phyloP scores from a whole-genome alignment of 2,329 filamentous ascomycete genomes.

The Talaromyces albobiverticillius region DNA sequence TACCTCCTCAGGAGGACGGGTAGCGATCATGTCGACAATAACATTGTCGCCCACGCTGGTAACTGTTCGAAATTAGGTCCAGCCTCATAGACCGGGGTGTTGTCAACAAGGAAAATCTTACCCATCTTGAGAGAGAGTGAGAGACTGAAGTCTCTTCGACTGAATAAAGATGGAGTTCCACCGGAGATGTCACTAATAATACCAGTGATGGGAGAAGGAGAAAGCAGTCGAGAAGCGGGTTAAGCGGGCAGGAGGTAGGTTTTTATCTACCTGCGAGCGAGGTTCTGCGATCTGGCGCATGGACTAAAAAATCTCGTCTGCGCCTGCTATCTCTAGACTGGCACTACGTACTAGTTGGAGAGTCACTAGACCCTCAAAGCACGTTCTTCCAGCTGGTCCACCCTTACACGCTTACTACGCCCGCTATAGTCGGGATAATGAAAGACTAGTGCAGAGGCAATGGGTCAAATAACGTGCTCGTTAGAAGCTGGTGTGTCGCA shows the following conservation, averaged over 20 bases:
- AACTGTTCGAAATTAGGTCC: constrained; percentile 1
- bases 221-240: background rate
- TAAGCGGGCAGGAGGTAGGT: background rate
- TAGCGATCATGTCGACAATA: constrained; percentile 12
- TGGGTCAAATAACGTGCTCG: background rate
- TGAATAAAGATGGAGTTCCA: background rate
- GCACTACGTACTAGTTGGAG: background rate
- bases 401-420: too few relatives aligned
- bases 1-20: constrained; percentile 11
- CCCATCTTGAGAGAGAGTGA: constrained; percentile 13
- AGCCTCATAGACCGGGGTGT: background rate
- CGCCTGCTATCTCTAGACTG: background rate
- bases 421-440: background rate
- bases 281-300: background rate
- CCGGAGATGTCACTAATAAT: background rate
- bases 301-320: background rate
- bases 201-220: background rate
- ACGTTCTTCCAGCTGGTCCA: background rate
- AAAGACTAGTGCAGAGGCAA: background rate
- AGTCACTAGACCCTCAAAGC: background rate
- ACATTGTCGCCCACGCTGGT: constrained; percentile 10
- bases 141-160: background rate
- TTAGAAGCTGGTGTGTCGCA: too few relatives aligned
- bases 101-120: background rate
- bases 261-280: constrained; percentile 1